Evolutionary conservation across 2,329 filamentous ascomycete species (phyloP).

Genomic region (Talaromyces albobiverticillius): DNA sequence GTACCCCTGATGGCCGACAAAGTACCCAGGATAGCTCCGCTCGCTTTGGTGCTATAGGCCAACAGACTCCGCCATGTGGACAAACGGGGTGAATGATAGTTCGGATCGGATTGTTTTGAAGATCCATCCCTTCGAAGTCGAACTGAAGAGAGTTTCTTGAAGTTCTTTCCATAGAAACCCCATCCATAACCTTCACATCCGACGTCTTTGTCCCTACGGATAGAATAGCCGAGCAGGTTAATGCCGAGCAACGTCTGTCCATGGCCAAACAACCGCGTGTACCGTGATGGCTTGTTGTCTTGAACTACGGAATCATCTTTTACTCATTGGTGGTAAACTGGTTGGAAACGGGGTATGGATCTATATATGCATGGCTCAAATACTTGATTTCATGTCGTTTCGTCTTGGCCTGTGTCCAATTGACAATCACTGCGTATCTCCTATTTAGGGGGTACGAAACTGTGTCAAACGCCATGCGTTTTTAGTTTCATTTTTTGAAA

Average conservation of each 20-base stretch:
- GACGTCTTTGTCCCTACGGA: not conserved
- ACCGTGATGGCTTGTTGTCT: not conserved
- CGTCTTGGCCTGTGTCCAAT: no score
- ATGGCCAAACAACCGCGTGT: not conserved
- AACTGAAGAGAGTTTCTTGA: not conserved
- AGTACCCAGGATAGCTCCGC: constrained; percentile 26
- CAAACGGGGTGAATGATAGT: constrained; percentile 44
- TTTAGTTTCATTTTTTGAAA: constrained; percentile 11
- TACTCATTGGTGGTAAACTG: not conserved
- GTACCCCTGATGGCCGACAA: constrained; percentile 22
- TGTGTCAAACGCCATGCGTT: not conserved
- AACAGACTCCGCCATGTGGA: constrained; percentile 48
- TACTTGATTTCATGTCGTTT: not conserved
- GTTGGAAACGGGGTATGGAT: no score
- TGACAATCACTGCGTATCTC: not conserved
- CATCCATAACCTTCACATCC: not conserved
- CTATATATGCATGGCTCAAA: not conserved
- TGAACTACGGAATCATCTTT: not conserved
- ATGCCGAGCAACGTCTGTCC: not conserved
- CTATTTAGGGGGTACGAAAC: not conserved
- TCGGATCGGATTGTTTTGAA: not conserved
- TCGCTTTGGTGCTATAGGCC: constrained; percentile 41
- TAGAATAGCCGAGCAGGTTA: not conserved
- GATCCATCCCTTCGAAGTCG: not conserved
- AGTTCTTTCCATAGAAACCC: not conserved